Evolutionary conservation across 768 basidiomycete genomes (phyloP).

Genomic region (Termitomyces sp.): DNA sequence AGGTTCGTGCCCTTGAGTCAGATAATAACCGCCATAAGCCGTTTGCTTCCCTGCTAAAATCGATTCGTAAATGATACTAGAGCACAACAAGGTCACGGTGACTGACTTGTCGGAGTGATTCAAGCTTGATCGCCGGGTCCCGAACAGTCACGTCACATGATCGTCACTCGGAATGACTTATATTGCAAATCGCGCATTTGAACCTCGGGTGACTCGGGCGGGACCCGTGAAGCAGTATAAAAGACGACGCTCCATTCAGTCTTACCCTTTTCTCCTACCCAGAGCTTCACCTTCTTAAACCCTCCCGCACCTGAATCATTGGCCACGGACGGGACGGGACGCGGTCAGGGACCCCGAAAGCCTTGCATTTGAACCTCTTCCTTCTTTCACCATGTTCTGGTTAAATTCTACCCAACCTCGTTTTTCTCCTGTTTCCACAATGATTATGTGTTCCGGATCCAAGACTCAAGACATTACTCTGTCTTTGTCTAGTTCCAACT

Average conservation of each 20-base stretch:
- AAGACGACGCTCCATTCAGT: neutral
- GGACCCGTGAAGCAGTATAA: neutral
- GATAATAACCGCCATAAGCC: neutral
- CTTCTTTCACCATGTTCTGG: neutral
- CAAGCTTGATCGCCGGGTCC: neutral
- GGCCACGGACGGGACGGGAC: neutral
- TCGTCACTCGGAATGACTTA: too few species aligned
- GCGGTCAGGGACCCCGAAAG: neutral
- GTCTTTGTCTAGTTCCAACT: neutral
- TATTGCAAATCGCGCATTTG: neutral
- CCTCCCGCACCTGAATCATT: too few species aligned
- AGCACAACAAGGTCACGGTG: too few species aligned
- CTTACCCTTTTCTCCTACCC: neutral
- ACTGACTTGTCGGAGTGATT: neutral
- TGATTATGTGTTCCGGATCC: neutral
- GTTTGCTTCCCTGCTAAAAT: neutral
- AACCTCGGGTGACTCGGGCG: conserved; percentile 6
- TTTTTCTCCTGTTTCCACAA: neutral
- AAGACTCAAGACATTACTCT: neutral
- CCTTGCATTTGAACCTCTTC: neutral
- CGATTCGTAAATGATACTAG: too few species aligned
- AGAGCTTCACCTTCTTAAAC: too few species aligned
- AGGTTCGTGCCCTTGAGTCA: neutral
- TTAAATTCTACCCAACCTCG: neutral
- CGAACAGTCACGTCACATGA: conserved; percentile 14